Evolutionary conservation across 768 basidiomycete genomes (phyloP), one percentile per base, ranked within the genome.

Genomic region (Lentinula detonsa): DNA sequence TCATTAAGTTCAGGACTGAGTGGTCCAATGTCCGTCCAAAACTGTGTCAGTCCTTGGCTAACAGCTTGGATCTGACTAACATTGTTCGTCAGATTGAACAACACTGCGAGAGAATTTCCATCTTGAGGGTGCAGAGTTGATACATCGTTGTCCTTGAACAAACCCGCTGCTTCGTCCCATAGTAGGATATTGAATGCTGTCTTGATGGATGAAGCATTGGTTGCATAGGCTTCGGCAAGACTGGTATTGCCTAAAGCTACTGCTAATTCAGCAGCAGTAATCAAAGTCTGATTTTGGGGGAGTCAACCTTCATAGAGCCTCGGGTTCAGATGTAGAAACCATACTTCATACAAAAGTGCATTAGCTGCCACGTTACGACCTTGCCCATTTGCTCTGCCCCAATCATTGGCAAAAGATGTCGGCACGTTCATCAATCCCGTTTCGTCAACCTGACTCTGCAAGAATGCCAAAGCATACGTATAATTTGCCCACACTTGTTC

Each of bases 11-110:
- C 81, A 2, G 81, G 80, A 33, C 74, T 77, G 9, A 81, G 64
- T 0, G 80, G 74, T 1, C 81, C 81, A 23, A 81, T 73, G 6
- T 75, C 74, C 37, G 78, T 80, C 81, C 81, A 82, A 62, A 81
- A 80, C 40, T 67, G 67, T 13, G 74, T 76, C 42, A 82, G 69
- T 3, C 78, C 80, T 39, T 71, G 34, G 62, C 80, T 81, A 18
- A 82, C 71, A 1, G 74, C 72, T 31, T 67, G 57, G n/a, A 76
- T 76, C 60, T 81, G 79, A 7, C 71, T 71, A 2, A 65, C 55
- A 1, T 70, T 69, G 7, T 70, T 72, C 4, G 80, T 81, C 9
- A 81, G 62, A 63, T 79, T 78, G 68, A 77, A 82, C 40, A 56
- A 23, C 6, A 82, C 69, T 4, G 80, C 80, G 52, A 81, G 70